These are phyloP conservation scores for Clavispora carvajalis DNA, from an alignment of 805 yeast genomes.

Conservation along the genomic window DNA sequence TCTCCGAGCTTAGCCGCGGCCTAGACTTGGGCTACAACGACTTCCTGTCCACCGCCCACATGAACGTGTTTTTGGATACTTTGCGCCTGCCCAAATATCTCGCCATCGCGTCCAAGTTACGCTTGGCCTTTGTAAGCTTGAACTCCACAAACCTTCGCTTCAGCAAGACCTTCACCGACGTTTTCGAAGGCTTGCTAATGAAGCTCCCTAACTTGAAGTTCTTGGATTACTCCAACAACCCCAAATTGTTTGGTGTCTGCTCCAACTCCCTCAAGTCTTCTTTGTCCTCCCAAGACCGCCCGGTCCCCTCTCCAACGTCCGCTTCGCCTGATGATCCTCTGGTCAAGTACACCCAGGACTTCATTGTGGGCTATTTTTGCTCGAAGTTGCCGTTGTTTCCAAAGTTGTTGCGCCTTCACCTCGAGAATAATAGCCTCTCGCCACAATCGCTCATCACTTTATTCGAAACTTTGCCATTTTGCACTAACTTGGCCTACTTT, in stretches of 20 bases:
- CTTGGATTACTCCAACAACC: slow-evolving; percentile 70
- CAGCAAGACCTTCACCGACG: slow-evolving; percentile 42
- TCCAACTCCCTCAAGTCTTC: too few species aligned
- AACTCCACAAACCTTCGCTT: slow-evolving; percentile 57
- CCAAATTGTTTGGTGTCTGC: slow-evolving; percentile 55
- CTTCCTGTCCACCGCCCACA: slow-evolving; percentile 33
- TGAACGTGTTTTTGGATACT: slow-evolving; percentile 35
- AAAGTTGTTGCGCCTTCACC: slow-evolving; percentile 57
- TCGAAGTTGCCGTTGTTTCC: slow-evolving; percentile 66
- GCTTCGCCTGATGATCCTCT: not conserved
- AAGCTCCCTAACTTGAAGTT: slow-evolving; percentile 57
- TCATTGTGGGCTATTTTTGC: slow-evolving; percentile 49
- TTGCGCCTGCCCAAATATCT: slow-evolving; percentile 16
- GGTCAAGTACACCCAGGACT: slow-evolving; percentile 7
- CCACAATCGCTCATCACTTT: slow-evolving; percentile 52
- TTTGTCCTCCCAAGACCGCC: not conserved
- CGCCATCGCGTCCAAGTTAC: slow-evolving; percentile 16
- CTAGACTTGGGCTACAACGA: slow-evolving; percentile 84
- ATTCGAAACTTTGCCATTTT: slow-evolving; percentile 65
- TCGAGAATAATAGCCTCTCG: slow-evolving; percentile 62
- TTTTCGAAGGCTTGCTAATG: slow-evolving; percentile 47
- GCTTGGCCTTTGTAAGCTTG: slow-evolving; percentile 49
- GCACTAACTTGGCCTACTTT: slow-evolving; percentile 60
- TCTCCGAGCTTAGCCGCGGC: slow-evolving; percentile 49
- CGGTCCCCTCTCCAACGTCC: not conserved